Conservation (phyloP, 306 rosid species). For the Begonia peltatifolia region DNA sequence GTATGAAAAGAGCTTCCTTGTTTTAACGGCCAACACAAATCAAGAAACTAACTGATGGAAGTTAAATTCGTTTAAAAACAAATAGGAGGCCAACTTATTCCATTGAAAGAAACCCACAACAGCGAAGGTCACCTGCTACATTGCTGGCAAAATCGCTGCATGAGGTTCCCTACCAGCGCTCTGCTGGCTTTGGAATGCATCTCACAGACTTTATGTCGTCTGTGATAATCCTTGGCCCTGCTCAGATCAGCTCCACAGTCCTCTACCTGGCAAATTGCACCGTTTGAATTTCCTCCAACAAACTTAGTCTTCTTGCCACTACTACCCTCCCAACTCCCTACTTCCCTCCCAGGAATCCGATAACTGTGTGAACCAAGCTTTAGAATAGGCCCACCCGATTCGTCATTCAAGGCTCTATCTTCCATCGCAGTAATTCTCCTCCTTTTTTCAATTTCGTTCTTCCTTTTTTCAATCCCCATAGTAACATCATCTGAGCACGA, state of each 20-base stretch:
- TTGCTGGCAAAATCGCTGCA: constrained; percentile 97
- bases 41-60: too few species aligned
- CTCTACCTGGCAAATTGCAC: constrained; percentile 81
- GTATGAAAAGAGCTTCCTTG: too few species aligned
- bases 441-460: constrained; percentile 59
- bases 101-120: neutral
- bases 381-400: constrained; percentile 35
- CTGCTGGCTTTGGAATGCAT: constrained; percentile 73
- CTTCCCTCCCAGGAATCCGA: constrained; percentile 35
- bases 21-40: too few species aligned
- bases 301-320: constrained; percentile 60
- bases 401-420: constrained; percentile 41
- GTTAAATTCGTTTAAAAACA: too few species aligned
- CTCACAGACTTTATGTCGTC: constrained; percentile 89
- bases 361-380: constrained; percentile 49
- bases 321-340: constrained; percentile 34
- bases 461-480: constrained; percentile 27
- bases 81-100: too few species aligned
- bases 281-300: constrained; percentile 38
- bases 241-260: constrained; percentile 79
- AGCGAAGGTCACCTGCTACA: constrained; percentile 61
- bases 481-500: constrained; percentile 63
- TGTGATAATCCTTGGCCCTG: constrained; percentile 65
- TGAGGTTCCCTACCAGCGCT: constrained; percentile 60
- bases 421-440: constrained; percentile 43